Base-by-base conservation (phyloP, 1,139 yeast species). In the Zhuliangozyma parablackwelliae region DNA sequence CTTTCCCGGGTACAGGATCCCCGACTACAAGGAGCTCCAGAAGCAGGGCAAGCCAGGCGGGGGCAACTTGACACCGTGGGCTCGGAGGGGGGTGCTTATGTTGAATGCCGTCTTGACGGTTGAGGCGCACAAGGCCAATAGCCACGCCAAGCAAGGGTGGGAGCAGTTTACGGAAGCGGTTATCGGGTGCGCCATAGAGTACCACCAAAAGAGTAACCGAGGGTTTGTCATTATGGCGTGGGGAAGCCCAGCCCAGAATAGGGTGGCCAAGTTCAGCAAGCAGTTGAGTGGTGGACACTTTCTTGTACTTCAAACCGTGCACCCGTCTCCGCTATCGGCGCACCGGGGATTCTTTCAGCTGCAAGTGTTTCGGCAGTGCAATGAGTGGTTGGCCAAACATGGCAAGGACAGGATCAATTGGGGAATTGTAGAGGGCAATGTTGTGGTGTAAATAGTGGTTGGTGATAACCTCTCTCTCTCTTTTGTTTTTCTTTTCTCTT, bases 281-380 rank as follows among this genome's bases (percentile, higher is more conserved):
- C 54, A 59, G 20, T 67, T 74, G 25, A 36, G 41, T 13, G 38
- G 39, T 8, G 42, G 49, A 2, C 59, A 67, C 32, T 69, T 79
- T 40, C 51, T 69, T 37, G 78, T 87, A 0, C 61, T 92, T 32
- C 73, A 72, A 44, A 72, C 90, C 1, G 97, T 88, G 1, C 99
- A 94, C 60, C 99, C 99, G 1, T 85, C 95, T 29, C 98, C 99
- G 1, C 64, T 92, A 38, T 84, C 95, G 46, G 98, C 98, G 0
- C 70, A 80, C 24, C 68, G 95, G 37, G 95, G 95, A 0, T 89
- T 85, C 54, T 88, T 88, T 50, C 77, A 78, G 6, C 80, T 84
- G 56, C 62, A 67, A 26, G 95, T 87, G 48, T 89, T 88, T 57
- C 65, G 59, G 35, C 70, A 72, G 51, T 82, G 92, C 34, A 89